Conservation (phyloP, 2,329 filamentous ascomycete species). For the Helicocarpus griseus region DNA sequence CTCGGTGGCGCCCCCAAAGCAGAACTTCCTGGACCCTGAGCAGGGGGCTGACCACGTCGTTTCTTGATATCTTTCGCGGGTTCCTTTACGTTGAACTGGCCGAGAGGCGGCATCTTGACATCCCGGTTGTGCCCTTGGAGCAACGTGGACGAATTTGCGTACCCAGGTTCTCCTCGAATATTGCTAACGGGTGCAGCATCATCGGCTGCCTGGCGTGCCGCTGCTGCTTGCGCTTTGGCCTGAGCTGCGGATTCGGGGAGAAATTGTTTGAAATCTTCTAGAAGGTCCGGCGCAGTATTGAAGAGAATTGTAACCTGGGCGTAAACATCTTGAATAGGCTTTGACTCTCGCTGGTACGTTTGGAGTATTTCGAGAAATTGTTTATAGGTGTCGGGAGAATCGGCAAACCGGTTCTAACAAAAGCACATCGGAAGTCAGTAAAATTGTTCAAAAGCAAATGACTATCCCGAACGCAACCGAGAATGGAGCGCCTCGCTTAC, state of each 20-base stretch:
- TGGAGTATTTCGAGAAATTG: conserved; percentile 97
- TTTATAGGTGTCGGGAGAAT: conserved; percentile 97
- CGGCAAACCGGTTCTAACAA: conserved; percentile 80
- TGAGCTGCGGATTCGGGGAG: conserved; percentile 78
- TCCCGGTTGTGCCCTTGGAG: conserved; percentile 43
- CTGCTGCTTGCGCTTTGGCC: conserved; percentile 51
- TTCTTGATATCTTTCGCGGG: conserved; percentile 88
- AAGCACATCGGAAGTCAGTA: neutral
- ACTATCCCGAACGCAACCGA: neutral
- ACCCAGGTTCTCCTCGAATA: conserved; percentile 44
- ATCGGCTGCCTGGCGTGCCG: conserved; percentile 53
- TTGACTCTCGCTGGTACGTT: conserved; percentile 95
- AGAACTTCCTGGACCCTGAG: conserved; percentile 23
- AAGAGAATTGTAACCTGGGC: conserved; percentile 92
- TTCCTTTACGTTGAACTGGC: conserved; percentile 81
- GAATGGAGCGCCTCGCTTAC: conserved; percentile 40
- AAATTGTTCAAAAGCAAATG: neutral
- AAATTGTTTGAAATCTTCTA: conserved; percentile 99
- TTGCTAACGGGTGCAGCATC: conserved; percentile 60
- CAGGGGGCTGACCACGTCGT: conserved; percentile 52
- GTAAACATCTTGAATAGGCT: conserved; percentile 97
- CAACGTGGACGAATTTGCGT: conserved; percentile 31
- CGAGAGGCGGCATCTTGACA: conserved; percentile 76
- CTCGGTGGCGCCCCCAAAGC: conserved; percentile 26
- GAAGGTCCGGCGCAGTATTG: conserved; percentile 80